phyloP scores from a whole-genome alignment of 2,329 filamentous ascomycete genomes.

The Exophiala spinifera region DNA sequence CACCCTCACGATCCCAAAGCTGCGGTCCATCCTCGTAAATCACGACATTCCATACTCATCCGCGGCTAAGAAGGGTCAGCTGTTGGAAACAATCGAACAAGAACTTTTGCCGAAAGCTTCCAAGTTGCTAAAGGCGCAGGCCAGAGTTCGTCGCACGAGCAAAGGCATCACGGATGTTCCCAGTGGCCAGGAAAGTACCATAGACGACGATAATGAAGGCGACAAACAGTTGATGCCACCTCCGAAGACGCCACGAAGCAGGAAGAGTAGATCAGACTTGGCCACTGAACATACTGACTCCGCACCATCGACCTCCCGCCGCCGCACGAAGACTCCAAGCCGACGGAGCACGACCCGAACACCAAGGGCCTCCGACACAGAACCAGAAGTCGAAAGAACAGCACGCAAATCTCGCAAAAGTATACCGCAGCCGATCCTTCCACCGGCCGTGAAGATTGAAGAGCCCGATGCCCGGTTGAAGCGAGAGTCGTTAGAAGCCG shows the following conservation, averaged over 20 bases:
- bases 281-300: conserved; percentile 36
- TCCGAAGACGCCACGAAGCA: conserved; percentile 49
- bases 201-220: conserved; percentile 60
- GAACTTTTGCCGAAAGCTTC: conserved; percentile 74
- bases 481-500: conserved; percentile 41
- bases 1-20: conserved; percentile 77
- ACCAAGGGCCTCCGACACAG: conserved; percentile 52
- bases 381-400: conserved; percentile 47
- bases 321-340: conserved; percentile 49
- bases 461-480: conserved; percentile 42
- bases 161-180: conserved; percentile 71
- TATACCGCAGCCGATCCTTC: conserved; percentile 34
- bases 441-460: conserved; percentile 34
- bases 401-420: conserved; percentile 53
- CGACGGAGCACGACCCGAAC: conserved; percentile 52
- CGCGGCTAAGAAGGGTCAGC: conserved; percentile 85
- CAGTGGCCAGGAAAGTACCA: conserved; percentile 63
- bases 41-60: conserved; percentile 84
- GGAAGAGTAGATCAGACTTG: conserved; percentile 36
- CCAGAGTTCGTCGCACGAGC: conserved; percentile 79
- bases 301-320: conserved; percentile 45
- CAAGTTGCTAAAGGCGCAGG: conserved; percentile 70
- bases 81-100: conserved; percentile 78
- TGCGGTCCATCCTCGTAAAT: conserved; percentile 86
- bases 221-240: conserved; percentile 42